Percentiles rank a stretch among this genome's conserved stretches.
Evolutionary conservation across 108 stramenopile genomes (phyloP).

Genomic region (Skeletonema grethae): DNA sequence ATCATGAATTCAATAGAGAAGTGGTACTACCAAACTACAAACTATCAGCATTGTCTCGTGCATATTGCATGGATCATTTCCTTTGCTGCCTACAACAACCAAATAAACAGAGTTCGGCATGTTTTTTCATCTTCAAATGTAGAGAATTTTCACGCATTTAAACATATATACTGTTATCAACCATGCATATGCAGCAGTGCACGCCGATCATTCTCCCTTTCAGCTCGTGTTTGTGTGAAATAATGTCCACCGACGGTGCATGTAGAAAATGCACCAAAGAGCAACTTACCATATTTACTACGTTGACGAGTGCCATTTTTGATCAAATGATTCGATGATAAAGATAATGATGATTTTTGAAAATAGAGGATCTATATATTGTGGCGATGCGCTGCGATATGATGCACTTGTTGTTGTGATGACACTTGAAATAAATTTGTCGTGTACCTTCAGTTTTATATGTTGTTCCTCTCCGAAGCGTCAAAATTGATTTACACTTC

Average conservation of each 20-base stretch:
- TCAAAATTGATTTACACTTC: too few relatives aligned
- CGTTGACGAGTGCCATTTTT: conserved; percentile 83
- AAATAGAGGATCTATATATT: background rate
- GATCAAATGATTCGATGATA: background rate
- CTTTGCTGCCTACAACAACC: background rate
- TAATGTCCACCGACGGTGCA: background rate
- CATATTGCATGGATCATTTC: background rate
- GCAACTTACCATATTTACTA: conserved; percentile 80
- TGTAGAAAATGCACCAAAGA: background rate
- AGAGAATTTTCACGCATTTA: background rate
- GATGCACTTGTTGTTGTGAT: background rate
- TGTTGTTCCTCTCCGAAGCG: too few relatives aligned
- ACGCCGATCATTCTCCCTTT: background rate
- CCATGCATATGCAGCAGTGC: background rate
- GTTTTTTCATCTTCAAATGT: background rate
- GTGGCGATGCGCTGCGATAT: background rate
- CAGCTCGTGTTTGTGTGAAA: background rate
- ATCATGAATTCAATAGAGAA: background rate
- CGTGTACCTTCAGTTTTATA: too few relatives aligned
- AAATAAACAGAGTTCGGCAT: background rate
- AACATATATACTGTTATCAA: too few relatives aligned
- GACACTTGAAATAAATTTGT: background rate
- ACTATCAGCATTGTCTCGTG: background rate
- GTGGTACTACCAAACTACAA: background rate
- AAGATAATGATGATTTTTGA: background rate